Conservation (phyloP, 192 early-diverging fungal species). For the Phlyctochytrium arcticum region DNA sequence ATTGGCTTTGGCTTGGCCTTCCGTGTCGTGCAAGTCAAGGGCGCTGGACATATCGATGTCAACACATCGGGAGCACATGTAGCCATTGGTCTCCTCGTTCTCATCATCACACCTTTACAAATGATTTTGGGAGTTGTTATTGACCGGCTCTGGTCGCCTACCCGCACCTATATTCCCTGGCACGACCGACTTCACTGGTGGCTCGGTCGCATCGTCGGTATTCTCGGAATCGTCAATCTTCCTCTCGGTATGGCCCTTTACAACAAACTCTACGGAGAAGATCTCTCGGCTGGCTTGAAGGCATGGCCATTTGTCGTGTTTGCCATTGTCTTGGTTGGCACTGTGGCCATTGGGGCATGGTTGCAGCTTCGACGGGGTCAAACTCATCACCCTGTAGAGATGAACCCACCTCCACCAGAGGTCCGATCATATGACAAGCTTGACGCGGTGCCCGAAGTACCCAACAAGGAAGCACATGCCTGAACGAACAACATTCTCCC, state of each 20-base stretch:
- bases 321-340: background rate
- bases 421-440: no score
- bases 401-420: no score
- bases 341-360: background rate
- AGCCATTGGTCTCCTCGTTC: constrained; percentile 29
- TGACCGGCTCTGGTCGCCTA: constrained; percentile 18
- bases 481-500: no score
- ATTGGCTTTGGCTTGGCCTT: constrained; percentile 2
- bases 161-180: constrained; percentile 34
- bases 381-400: background rate
- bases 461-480: no score
- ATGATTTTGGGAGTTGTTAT: constrained; percentile 32
- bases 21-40: constrained; percentile 4
- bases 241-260: constrained; percentile 32
- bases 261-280: constrained; percentile 7
- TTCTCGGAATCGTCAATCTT: constrained; percentile 39
- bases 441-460: no score
- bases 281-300: background rate
- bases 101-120: constrained; percentile 32
- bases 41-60: background rate
- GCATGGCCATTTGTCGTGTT: constrained; percentile 13
- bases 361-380: background rate
- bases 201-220: constrained; percentile 33
- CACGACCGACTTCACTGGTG: constrained; percentile 48
- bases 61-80: constrained; percentile 13